These are phyloP conservation scores for Lolium rigidum DNA, from an alignment of 176 grass and related monocot species.

Conservation along the genomic window DNA sequence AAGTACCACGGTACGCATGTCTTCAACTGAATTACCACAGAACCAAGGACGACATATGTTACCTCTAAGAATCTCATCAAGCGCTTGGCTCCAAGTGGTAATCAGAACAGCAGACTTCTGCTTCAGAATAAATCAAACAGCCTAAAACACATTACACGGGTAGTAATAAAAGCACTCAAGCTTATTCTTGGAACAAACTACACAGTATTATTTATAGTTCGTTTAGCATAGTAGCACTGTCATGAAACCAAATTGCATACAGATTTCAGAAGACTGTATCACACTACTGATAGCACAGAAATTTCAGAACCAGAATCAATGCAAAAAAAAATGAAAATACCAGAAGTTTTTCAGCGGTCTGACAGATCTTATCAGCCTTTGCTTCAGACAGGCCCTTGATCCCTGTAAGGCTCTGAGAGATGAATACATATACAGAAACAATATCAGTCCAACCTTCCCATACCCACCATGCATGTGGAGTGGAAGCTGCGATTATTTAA, in stretches of 20 bases:
- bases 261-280: constrained; percentile 34
- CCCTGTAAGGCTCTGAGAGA: constrained; percentile 70
- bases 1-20: too few species aligned
- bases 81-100: constrained; percentile 83
- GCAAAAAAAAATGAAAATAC: constrained; percentile 41
- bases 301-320: constrained; percentile 17
- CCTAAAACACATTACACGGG: background rate
- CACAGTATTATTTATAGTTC: background rate
- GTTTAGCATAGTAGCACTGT: constrained; percentile 26
- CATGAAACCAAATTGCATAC: constrained; percentile 40
- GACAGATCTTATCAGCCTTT: constrained; percentile 88
- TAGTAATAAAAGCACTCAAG: constrained; percentile 16
- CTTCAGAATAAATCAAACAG: constrained; percentile 51
- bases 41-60: too few species aligned
- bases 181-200: background rate
- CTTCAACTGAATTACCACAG: too few species aligned
- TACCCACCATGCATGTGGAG: too few species aligned
- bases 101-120: constrained; percentile 76
- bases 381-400: constrained; percentile 96
- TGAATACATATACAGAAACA: constrained; percentile 2
- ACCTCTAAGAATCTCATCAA: constrained; percentile 88
- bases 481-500: too few species aligned
- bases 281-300: constrained; percentile 9
- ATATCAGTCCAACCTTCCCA: background rate
- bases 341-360: constrained; percentile 88